A percentile compares a stretch with the other conserved stretches of the same genome.
Conservation (phyloP, 139 green algal genomes). For the Auxenochlorella protothecoides region DNA sequence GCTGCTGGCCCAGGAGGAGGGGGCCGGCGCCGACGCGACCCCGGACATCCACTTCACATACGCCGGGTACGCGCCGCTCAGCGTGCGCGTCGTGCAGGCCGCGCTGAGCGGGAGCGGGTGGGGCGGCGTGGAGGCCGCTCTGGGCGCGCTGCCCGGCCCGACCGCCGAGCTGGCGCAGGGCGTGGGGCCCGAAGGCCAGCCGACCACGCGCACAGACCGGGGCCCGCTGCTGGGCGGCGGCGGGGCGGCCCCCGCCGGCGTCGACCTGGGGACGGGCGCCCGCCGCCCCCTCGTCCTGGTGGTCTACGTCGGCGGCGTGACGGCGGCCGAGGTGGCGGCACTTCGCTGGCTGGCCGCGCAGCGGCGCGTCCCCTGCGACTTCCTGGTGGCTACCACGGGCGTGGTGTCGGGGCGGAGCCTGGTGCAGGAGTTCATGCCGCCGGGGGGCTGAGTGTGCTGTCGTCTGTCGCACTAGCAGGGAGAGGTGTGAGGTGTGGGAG, state of each 20-base stretch:
- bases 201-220: conserved; percentile 18
- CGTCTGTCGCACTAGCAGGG: too few species aligned
- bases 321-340: conserved; percentile 77
- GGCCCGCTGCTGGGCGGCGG: conserved; percentile 17
- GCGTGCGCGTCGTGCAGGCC: conserved; percentile 69
- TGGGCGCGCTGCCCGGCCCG: conserved; percentile 55
- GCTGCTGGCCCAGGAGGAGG: conserved; percentile 57
- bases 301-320: conserved; percentile 80
- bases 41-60: conserved; percentile 50
- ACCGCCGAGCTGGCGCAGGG: conserved; percentile 68
- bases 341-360: conserved; percentile 59
- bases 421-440: conserved; percentile 18
- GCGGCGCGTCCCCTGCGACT: conserved; percentile 42
- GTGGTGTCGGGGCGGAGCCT: conserved; percentile 67
- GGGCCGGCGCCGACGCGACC: conserved; percentile 26
- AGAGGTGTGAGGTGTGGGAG: too few species aligned
- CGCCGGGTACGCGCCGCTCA: conserved; percentile 77
- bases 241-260: conserved; percentile 1
- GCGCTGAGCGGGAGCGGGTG: conserved; percentile 32
- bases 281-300: conserved; percentile 49
- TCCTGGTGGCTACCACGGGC: conserved; percentile 71
- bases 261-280: background rate
- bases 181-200: too few species aligned
- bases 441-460: too few species aligned
- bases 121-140: conserved; percentile 30